Percentiles rank a stretch among this genome's conserved stretches.
Conservation (phyloP, 768 basidiomycete genomes). For the Pleurotus djamor region DNA sequence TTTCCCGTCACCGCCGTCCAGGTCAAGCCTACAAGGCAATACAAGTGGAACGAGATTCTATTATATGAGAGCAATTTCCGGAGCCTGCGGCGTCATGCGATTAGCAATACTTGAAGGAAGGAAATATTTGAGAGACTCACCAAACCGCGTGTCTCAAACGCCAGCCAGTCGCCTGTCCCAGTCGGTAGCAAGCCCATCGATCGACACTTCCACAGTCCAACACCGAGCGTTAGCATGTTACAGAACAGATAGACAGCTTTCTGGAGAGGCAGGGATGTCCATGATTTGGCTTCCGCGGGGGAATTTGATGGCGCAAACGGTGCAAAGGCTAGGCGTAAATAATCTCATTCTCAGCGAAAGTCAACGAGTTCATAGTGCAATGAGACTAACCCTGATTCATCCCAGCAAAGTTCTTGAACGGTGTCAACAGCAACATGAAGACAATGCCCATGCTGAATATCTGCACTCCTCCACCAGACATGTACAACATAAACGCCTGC, state of each 20-base stretch:
- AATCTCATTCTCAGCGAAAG: background rate
- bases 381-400: constrained; percentile 70
- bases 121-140: constrained; percentile 38
- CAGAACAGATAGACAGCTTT: constrained; percentile 71
- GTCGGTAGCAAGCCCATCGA: constrained; percentile 92
- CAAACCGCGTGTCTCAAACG: constrained; percentile 79
- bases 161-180: constrained; percentile 93
- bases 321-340: constrained; percentile 51
- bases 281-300: constrained; percentile 40
- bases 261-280: constrained; percentile 61
- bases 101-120: background rate
- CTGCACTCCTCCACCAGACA: constrained; percentile 95
- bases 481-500: constrained; percentile 99
- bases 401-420: constrained; percentile 78
- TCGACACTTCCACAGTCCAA: constrained; percentile 92
- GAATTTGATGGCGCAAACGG: constrained; percentile 69
- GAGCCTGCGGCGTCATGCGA: constrained; percentile 25
- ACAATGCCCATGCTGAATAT: constrained; percentile 97
- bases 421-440: constrained; percentile 85
- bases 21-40: too few species aligned
- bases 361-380: background rate
- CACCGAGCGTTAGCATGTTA: constrained; percentile 76
- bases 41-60: too few species aligned
- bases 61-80: constrained; percentile 40
- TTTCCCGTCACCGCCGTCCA: too few species aligned